A percentile compares a stretch with the other conserved stretches of the same genome.
Conservation (phyloP, 768 basidiomycete genomes). For the Mycena belliarum region DNA sequence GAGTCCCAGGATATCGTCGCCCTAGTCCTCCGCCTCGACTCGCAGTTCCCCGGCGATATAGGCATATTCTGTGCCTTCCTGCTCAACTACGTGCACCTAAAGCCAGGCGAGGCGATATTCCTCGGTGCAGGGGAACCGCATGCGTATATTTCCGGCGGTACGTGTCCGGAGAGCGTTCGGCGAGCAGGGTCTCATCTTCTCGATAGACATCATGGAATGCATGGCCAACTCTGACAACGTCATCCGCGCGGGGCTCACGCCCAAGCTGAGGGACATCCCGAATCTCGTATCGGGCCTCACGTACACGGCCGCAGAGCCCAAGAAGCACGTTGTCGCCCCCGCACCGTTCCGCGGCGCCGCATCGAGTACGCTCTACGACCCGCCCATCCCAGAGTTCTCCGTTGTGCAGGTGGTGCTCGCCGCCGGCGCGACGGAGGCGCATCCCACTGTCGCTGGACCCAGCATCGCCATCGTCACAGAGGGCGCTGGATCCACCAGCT, state of each 20-base stretch:
- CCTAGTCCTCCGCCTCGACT: conserved; percentile 61
- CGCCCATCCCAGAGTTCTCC: conserved; percentile 92
- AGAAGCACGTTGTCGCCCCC: conserved; percentile 71
- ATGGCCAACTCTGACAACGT: conserved; percentile 99
- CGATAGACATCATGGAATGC: conserved; percentile 92
- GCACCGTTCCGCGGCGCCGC: conserved; percentile 42
- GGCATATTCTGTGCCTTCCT: conserved; percentile 92
- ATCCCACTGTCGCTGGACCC: conserved; percentile 74
- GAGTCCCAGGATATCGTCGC: conserved; percentile 49
- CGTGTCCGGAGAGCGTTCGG: too few relatives aligned
- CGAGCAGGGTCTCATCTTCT: neutral
- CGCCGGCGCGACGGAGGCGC: conserved; percentile 47
- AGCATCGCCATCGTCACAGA: conserved; percentile 79
- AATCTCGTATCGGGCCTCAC: conserved; percentile 88
- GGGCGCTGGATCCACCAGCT: conserved; percentile 60
- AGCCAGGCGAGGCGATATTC: conserved; percentile 90
- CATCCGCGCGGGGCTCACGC: conserved; percentile 96
- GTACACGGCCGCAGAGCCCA: conserved; percentile 70
- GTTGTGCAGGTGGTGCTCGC: conserved; percentile 66
- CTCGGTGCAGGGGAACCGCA: conserved; percentile 96
- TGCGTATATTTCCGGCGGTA: conserved; percentile 92
- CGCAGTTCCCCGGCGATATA: conserved; percentile 89
- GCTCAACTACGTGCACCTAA: conserved; percentile 80
- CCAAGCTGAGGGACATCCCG: conserved; percentile 91
- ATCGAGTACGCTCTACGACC: conserved; percentile 70